Base-by-base conservation (phyloP, 345 rosid genomes). In the Heritiera littoralis region DNA sequence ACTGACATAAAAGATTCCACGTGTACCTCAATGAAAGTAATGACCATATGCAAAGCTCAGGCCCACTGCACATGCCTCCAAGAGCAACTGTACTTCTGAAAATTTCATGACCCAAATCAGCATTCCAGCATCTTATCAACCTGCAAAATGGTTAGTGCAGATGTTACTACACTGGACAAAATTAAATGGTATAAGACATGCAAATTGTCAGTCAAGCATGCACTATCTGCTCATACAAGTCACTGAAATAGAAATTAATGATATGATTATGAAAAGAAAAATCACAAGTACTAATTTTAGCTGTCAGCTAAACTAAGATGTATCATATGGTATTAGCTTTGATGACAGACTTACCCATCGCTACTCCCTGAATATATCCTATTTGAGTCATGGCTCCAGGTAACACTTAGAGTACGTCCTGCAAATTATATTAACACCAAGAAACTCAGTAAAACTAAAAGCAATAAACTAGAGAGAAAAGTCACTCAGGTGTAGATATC, bases 121-220 rank as follows among this genome's bases (percentile, higher is more conserved):
- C 90, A 87, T 93, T 90, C 99, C 99, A 95, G 83, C 98, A 92
- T 88, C 99, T 93, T 77, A 95, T 88, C 70, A 88, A 81, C 89
- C 99, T 95, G 89, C 81, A 88, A 74, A 68, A 84, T 3, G 65
- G 43, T 46, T 12, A 40, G 43, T 38, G 5, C 9, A 45, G 68
- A 9, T 14, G 63, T 68, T 76, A 56, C 64, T 9, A 2, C 41
- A 9, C 32, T 13, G 63, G 15, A 67, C 75, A 63, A 41, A 72
- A 58, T 68, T 78, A 74, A 28, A 56, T 38, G 6, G 28, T 12
- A 30, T 0, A 52, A 66, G 38, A 18, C 43, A 66, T 5, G 73
- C 32, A 48, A 77, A 35, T 8, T 4, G 28, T 52, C 15, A 9
- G 46, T 17, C 52, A 72, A 71, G 59, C 60, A 71, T 30, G 60